Base-by-base conservation (phyloP, 768 basidiomycete species). In the Russula virescens region DNA sequence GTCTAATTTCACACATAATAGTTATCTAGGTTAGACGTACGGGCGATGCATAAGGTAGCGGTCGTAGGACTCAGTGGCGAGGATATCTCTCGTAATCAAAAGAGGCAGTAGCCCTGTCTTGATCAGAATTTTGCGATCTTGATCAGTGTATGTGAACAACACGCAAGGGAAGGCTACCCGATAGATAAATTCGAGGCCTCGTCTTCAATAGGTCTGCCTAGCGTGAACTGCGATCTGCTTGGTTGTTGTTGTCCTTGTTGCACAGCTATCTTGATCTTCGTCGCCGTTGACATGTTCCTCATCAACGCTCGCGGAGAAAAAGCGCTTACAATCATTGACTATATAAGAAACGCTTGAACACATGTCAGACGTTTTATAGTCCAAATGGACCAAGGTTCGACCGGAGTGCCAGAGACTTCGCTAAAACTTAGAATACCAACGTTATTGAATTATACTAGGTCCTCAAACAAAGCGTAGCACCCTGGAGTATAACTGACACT, bases 361-460 rank as follows among this genome's bases (percentile, higher is more conserved):
- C 92, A 68, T 96, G 93, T 87, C 91, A 94, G 21, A 97, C 94
- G 65, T 90, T 88, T 64, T 90, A 83, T 49, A 83, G 73, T 53
- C 82, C 85, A 75, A 96, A 95, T 0, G 95, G 95, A 72, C 97
- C 95, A 5, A 97, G 83, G 71, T 98, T 97, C 48, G 83, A 83
- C 54, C 94, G 81, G 74, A 1, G 90, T 92, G 55, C 91, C 91
- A 18, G 87, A 88, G 75, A 91, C 86, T 80, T 74, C 52, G 56
- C 68, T 66, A 31, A 16, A 56, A 48, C 68, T 63, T 58, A 66
- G 51, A 49, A 66, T 25, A 47, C 25, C 18, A 25, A 10, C 19
- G 31, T 4, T 16, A n/a, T 7, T 69, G 78, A 70, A 70, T 81
- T 81, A 83, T 28, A 82, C 71, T 38, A 82, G 71, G 80, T 81